Base-by-base conservation (phyloP, 2,329 filamentous ascomycete species). In the Neopestalotiopsis sp. region DNA sequence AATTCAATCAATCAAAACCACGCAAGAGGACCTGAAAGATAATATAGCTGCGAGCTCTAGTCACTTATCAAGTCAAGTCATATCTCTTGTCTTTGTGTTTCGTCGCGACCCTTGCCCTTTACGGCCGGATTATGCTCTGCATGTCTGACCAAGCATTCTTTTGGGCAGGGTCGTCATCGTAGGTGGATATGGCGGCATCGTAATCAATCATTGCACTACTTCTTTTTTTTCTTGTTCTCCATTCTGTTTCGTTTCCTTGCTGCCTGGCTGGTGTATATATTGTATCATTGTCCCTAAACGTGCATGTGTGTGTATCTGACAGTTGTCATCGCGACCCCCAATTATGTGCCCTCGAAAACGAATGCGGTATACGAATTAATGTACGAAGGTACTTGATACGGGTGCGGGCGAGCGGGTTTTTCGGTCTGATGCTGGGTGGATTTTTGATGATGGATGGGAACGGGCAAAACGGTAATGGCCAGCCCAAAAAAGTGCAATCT, bases 101-200 rank as follows among this genome's bases (percentile, higher is more conserved):
- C 10, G 45, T 52, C 45, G 45, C 45, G 45, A 52, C 45, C 45
- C 45, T n/a, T 52, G 17, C 45, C 45, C 45, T 52, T 52, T 52
- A 52, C 45, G 45, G 45, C 45, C 45, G 45, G 45, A 52, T 52
- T 52, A n/a, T 52, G 45, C 17, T 52, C 45, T 59, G 57, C 57
- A 59, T 59, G 57, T 59, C 57, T 59, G 57, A 59, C 57, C 57
- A 30, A 52, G 45, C 45, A 52, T 28, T 28, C 24, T 28, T 28
- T 28, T 28, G 24, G 24, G 45, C n/a, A 52, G 45, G 45, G n/a
- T 52, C 45, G 45, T 52, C 45, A 52, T 52, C 45, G 20, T 20
- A n/a, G 45, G 45, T 52, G 45, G 45, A 52, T 20, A 52, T 52
- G 45, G 45, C 45, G 45, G 45, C 45, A 52, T 52, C 7, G 45